phyloP scores from a whole-genome alignment of 768 basidiomycete genomes.

The Psilocybe cyanescens region DNA sequence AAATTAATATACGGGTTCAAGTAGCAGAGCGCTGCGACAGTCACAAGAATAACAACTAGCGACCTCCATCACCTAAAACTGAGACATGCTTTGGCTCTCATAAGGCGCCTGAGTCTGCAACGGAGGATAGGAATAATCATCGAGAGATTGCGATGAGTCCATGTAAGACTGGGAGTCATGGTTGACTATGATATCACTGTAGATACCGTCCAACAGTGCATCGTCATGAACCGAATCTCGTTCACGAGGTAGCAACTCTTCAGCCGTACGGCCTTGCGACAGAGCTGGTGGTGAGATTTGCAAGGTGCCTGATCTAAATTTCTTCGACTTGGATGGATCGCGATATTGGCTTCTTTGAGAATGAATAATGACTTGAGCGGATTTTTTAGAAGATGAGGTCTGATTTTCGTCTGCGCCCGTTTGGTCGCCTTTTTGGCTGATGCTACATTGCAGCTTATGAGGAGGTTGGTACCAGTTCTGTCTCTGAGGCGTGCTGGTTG shows the following conservation, averaged over 20 bases:
- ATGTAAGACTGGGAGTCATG: conserved; percentile 20
- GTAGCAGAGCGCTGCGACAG: too few relatives aligned
- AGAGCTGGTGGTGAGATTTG: conserved; percentile 19
- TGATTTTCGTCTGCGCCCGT: neutral
- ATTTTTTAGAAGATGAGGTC: neutral
- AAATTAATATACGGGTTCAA: too few relatives aligned
- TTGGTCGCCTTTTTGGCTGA: neutral
- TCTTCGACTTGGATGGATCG: conserved; percentile 12
- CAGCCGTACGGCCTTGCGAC: conserved; percentile 5
- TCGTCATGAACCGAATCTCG: neutral
- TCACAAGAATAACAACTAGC: too few relatives aligned
- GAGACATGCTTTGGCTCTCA: conserved; percentile 46
- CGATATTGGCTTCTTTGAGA: neutral
- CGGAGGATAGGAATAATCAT: conserved; percentile 36
- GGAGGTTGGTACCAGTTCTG: conserved; percentile 38
- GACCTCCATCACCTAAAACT: conserved; percentile 15
- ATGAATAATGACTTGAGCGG: neutral
- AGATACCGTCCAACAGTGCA: conserved; percentile 2
- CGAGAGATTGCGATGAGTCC: conserved; percentile 21
- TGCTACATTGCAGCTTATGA: conserved; percentile 9
- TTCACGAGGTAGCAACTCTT: neutral
- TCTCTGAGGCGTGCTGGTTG: conserved; percentile 26
- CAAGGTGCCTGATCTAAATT: conserved; percentile 32
- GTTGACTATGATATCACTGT: neutral
- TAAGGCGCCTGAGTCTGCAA: conserved; percentile 62